Percentiles rank a stretch among this genome's conserved stretches.
phyloP scores from a whole-genome alignment of 306 rosid species.

The Echinosophora koreensis region DNA sequence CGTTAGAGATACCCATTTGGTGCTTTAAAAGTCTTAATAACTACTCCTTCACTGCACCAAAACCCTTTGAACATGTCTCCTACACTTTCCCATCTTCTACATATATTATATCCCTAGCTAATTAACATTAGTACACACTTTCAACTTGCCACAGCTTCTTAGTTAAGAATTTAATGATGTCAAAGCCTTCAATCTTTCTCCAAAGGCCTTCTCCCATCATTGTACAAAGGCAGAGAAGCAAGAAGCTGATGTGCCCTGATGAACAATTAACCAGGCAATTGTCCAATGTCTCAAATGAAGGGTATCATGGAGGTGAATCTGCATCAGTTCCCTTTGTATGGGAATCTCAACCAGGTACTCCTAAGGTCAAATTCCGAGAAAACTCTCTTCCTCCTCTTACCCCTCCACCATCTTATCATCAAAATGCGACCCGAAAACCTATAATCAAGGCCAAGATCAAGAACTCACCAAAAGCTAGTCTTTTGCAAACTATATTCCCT shows the following conservation, averaged over 20 bases:
- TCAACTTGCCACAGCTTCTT: background rate
- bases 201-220: constrained; percentile 41
- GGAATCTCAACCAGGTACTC: constrained; percentile 68
- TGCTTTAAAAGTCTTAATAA: constrained; percentile 43
- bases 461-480: constrained; percentile 36
- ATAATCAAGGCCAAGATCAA: constrained; percentile 32
- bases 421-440: constrained; percentile 44
- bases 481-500: constrained; percentile 54
- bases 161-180: constrained; percentile 32
- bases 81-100: constrained; percentile 33
- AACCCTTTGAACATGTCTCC: constrained; percentile 56
- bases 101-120: background rate
- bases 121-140: constrained; percentile 7
- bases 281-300: constrained; percentile 52
- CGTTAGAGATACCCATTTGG: constrained; percentile 46
- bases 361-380: constrained; percentile 47
- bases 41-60: constrained; percentile 50
- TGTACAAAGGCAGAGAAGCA: constrained; percentile 18
- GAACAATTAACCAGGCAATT: constrained; percentile 38
- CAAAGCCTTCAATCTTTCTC: constrained; percentile 43
- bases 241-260: constrained; percentile 33
- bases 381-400: constrained; percentile 55
- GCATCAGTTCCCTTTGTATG: constrained; percentile 55
- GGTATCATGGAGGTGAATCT: constrained; percentile 48
- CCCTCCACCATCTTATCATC: constrained; percentile 61